Evolutionary conservation across 768 basidiomycete species (phyloP), one percentile per base, ranked within the genome.

Genomic region (Termitomyces sp.): DNA sequence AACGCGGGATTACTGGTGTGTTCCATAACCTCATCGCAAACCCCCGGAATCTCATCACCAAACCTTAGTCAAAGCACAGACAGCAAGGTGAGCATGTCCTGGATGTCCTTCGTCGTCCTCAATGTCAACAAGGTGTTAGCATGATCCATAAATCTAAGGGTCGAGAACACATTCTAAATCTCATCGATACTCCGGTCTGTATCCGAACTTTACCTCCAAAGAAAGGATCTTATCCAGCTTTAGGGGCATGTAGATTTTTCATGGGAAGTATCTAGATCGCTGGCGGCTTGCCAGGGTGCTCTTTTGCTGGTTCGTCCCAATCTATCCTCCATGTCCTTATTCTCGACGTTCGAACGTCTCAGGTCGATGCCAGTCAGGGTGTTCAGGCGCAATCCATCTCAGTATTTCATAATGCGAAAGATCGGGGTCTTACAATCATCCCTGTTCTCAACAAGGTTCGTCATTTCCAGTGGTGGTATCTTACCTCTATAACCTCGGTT

Each of bases 161-260:
- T 9, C 73, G 76, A 31, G 76, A 72, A 8, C 87, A 91, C 66
- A 77, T 99, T 57, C 78, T 99, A 58, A 98, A 98, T 71, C 77
- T 98, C 27, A 94, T 99, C 64, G 97, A 99, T 71, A 99, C 97
- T 0, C 96, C 96, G 45, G 92, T 90, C 64, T 53, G 79, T 67
- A 17, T 45, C 21, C 9, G 19, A 48, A 11, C 11, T 38, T 14
- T 23, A 7, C 9, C 29, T 44, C 25, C 9, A 4, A 34, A 19
- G 5, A 16, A 35, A 35, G 35, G 23, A 12, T 2, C 35, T 53
- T 9, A 25, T 41, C 47, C 37, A 48, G 54, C 34, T 45, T 8
- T 61, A 90, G 84, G 95, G 97, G 2, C 97, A 99, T 73, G 97
- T 98, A 37, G 97, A 99, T 75, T 99, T 99, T 72, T 83, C 92